Base-by-base conservation (phyloP, 768 basidiomycete genomes). In the Mycena galericulata region DNA sequence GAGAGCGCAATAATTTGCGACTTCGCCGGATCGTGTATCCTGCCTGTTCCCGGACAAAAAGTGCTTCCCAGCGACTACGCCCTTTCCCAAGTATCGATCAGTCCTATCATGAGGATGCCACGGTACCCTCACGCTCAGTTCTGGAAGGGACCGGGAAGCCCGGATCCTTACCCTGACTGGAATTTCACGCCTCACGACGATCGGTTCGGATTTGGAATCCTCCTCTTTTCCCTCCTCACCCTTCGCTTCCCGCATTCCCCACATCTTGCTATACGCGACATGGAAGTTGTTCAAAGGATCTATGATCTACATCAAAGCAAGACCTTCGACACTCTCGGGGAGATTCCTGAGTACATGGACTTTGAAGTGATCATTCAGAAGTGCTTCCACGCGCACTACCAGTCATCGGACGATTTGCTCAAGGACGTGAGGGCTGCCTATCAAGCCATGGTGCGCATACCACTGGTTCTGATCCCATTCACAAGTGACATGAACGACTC, bases 221-320 rank as follows among this genome's bases (percentile, higher is more conserved):
- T 58, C 41, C 43, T 58, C 17, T 58, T 58, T 34, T 58, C 41
- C 43, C 57, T 58, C 41, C 57, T 45, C 57, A 6, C 57, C 10
- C 57, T 58, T 29, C 43, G 34, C 57, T 56, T 56, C 20, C 55
- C 55, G 20, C 55, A 56, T n/a, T 58, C 57, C 11, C 41, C 29
- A 24, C 38, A n/a, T 22, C n/a, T 46, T 12, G 29, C 46, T 14
- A 15, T 45, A 20, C 18, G 34, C 17, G 43, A 45, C 29, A 2
- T n/a, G 2, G 27, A 43, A n/a, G 57, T 45, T 41, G 24, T 29
- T 24, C 45, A 38, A 29, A 46, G 11, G 20, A 58, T 58, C 57
- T 41, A 41, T n/a, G 20, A 58, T 5, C 24, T 45, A 9, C 57
- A 58, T 32, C 46, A 45, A 18, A 12, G 27, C 18, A 26, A 45